Percentiles rank a stretch among this genome's conserved stretches.
phyloP scores from a whole-genome alignment of 257 asterid species.

The Jaltomata sinuosa region DNA sequence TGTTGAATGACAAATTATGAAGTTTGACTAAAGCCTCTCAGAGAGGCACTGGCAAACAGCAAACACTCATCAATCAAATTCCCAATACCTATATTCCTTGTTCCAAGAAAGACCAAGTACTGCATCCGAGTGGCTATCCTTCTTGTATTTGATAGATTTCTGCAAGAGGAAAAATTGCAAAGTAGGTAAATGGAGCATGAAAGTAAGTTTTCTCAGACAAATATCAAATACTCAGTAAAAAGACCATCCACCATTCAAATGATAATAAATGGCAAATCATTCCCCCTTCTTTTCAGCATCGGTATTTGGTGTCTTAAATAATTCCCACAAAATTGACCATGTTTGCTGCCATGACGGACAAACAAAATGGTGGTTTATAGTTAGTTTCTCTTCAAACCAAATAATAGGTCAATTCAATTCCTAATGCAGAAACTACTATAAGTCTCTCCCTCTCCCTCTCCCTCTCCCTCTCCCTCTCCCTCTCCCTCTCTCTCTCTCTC shows the following conservation, averaged over 20 bases:
- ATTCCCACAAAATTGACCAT: too few relatives aligned
- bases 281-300: too few relatives aligned
- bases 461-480: too few relatives aligned
- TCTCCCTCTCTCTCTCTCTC: too few relatives aligned
- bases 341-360: neutral
- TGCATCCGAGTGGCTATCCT: constrained; percentile 78
- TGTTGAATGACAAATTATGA: neutral
- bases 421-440: too few relatives aligned
- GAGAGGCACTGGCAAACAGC: neutral
- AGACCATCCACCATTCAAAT: neutral
- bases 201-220: neutral
- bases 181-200: neutral
- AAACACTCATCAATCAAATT: neutral
- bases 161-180: constrained; percentile 11
- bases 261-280: neutral
- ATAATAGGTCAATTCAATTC: too few relatives aligned
- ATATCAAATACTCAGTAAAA: neutral
- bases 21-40: neutral
- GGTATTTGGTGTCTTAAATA: too few relatives aligned
- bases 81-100: constrained; percentile 65
- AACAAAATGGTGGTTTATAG: neutral
- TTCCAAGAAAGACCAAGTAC: constrained; percentile 98
- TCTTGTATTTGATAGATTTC: constrained; percentile 68
- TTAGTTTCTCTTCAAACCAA: too few relatives aligned
- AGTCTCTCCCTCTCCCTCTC: too few relatives aligned